Evolutionary conservation across 2,329 filamentous ascomycete species (phyloP).

Genomic region (Oidium heveae): DNA sequence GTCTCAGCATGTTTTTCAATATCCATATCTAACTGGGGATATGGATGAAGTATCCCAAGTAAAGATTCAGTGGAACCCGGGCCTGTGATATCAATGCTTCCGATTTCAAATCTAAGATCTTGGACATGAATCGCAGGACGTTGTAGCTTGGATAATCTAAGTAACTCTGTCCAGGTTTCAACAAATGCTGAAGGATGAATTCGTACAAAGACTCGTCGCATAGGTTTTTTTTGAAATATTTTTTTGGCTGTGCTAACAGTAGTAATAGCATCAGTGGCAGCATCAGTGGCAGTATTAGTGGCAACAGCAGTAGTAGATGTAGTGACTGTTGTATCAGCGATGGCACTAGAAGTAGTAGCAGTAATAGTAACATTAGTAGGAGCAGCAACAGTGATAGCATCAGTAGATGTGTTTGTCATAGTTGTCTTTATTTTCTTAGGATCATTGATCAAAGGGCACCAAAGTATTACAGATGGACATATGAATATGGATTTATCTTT

Average conservation of each 20-base stretch:
- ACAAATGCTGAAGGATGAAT: constrained; percentile 62
- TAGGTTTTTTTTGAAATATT: constrained; percentile 17
- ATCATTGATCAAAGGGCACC: constrained; percentile 24
- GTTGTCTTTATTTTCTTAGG: constrained; percentile 2
- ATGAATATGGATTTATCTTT: constrained; percentile 31
- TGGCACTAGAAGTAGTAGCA: not conserved
- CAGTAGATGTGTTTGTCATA: not conserved
- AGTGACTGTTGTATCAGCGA: not conserved
- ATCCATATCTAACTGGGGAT: constrained; percentile 14
- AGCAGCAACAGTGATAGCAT: no score
- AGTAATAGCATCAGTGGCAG: no score
- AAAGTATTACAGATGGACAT: constrained; percentile 49
- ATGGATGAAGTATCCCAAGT: constrained; percentile 37
- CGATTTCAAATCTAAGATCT: constrained; percentile 46
- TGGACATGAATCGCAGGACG: constrained; percentile 35
- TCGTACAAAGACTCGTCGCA: constrained; percentile 35
- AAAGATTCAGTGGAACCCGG: constrained; percentile 62
- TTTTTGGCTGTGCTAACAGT: constrained; percentile 3
- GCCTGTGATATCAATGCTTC: constrained; percentile 42
- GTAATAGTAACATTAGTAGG: no score
- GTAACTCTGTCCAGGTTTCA: constrained; percentile 34
- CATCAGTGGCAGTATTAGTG: no score
- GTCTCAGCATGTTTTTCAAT: constrained; percentile 20
- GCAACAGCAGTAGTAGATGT: no score
- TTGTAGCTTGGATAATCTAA: constrained; percentile 31